A percentile compares a stretch with the other conserved stretches of the same genome.
Evolutionary conservation across 2,329 filamentous ascomycete species (phyloP).

Genomic region (Diplodia seriata): DNA sequence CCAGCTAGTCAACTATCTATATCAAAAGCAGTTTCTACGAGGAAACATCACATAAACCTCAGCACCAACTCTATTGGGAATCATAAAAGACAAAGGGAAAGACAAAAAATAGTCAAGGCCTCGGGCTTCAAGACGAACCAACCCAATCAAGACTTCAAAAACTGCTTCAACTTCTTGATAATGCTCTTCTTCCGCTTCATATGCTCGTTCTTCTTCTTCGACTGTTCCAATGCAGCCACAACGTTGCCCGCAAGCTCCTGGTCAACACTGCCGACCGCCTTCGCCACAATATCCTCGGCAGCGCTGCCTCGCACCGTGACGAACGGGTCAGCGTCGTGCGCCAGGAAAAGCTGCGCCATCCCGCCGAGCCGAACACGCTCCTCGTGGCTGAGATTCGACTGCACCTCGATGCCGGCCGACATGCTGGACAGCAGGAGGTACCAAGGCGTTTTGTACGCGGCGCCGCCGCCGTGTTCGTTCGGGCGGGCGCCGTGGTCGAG

Average conservation of each 20-base stretch:
- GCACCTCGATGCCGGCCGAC: not conserved
- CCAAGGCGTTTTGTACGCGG: slow-evolving; percentile 19
- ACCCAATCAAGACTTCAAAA: slow-evolving; percentile 11
- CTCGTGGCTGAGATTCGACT: not conserved
- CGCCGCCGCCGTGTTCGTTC: not conserved
- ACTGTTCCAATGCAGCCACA: not conserved
- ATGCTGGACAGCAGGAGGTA: slow-evolving; percentile 14
- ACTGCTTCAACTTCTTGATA: slow-evolving; percentile 20
- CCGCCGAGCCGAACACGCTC: slow-evolving; percentile 5
- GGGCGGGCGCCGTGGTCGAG: slow-evolving; percentile 8
- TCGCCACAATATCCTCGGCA: not conserved
- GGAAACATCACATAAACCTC: not conserved
- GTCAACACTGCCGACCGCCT: slow-evolving; percentile 2
- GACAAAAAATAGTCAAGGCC: not conserved
- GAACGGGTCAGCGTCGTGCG: slow-evolving; percentile 8
- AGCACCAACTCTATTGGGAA: not conserved
- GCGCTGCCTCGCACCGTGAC: slow-evolving; percentile 6
- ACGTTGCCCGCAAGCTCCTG: not conserved
- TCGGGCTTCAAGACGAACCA: not conserved
- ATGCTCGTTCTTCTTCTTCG: not conserved
- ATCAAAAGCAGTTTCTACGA: no score
- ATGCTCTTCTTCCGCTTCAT: slow-evolving; percentile 13
- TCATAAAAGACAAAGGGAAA: not conserved
- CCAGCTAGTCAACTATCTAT: no score
- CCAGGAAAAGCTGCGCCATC: slow-evolving; percentile 19